Conservation (phyloP, 2,329 filamentous ascomycete genomes). For the Ophiostoma quercus region DNA sequence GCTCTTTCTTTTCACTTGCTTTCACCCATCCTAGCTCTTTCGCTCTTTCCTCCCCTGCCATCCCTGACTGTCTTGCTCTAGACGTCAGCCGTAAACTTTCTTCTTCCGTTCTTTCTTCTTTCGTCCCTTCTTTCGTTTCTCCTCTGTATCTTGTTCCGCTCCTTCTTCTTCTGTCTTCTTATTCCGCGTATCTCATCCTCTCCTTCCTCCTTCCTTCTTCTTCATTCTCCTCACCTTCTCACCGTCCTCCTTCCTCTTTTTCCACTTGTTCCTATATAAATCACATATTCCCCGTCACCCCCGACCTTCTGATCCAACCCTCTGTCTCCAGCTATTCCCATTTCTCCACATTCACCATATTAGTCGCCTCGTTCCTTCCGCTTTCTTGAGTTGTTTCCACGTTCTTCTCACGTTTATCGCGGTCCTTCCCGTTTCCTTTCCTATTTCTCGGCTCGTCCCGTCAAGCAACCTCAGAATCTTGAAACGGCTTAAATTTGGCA, state of each 20-base stretch:
- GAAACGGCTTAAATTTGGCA: background rate
- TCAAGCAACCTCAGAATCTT: background rate
- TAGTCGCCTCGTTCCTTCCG: background rate
- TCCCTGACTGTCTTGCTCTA: background rate
- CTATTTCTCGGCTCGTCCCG: constrained; percentile 6
- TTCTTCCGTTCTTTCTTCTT: background rate
- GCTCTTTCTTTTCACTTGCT: background rate
- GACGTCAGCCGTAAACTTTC: background rate
- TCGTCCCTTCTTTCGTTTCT: background rate
- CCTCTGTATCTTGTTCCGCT: background rate
- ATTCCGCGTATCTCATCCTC: background rate
- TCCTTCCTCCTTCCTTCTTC: background rate
- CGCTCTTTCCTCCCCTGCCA: background rate
- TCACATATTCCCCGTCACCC: background rate
- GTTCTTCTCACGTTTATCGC: background rate
- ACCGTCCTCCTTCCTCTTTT: background rate
- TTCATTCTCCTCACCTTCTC: background rate
- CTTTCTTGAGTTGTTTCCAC: background rate
- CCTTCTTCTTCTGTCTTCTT: background rate
- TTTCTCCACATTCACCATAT: background rate
- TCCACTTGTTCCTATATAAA: background rate
- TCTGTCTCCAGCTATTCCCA: constrained; percentile 6
- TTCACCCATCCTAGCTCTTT: background rate
- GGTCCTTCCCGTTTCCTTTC: background rate
- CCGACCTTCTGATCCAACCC: background rate